Percentiles rank a stretch among this genome's conserved stretches.
Evolutionary conservation across 805 yeast genomes (phyloP).

Genomic region (Brettanomyces naardenensis): DNA sequence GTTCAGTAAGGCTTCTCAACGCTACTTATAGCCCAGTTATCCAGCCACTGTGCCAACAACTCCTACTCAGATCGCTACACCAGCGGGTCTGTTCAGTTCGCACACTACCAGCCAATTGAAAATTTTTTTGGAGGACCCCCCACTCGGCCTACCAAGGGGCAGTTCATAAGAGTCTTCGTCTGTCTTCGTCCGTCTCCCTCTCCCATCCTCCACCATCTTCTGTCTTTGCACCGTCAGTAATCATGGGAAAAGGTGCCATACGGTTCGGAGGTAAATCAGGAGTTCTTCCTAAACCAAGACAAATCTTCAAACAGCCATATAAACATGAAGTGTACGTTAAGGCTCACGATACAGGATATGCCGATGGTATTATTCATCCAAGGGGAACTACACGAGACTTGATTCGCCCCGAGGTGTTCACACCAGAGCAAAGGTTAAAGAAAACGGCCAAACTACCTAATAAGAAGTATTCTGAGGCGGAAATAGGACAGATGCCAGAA

Average conservation of each 20-base stretch:
- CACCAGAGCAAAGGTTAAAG: conserved; percentile 53
- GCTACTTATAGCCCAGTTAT: no score
- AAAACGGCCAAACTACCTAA: conserved; percentile 44
- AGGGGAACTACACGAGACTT: conserved; percentile 52
- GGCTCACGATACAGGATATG: conserved; percentile 56
- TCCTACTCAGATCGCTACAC: no score
- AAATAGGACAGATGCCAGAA: conserved; percentile 28
- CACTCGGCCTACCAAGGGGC: no score
- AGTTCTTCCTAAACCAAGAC: conserved; percentile 69
- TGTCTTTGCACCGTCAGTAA: no score
- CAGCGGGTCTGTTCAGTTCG: no score
- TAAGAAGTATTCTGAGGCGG: conserved; percentile 22
- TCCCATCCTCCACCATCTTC: no score
- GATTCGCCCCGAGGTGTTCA: conserved; percentile 40
- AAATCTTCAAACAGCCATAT: conserved; percentile 62
- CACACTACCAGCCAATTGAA: no score
- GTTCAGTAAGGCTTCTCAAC: no score
- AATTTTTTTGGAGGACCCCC: no score
- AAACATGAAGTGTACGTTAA: conserved; percentile 43
- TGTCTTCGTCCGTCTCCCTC: no score
- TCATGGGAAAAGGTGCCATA: conserved; percentile 44
- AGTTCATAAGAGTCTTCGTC: no score
- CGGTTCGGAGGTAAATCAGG: conserved; percentile 68
- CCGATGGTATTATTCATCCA: conserved; percentile 64
- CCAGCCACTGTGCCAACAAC: no score